Evolutionary conservation across 148 eudicot species (phyloP).

Genomic region (Rhododendron vialii): DNA sequence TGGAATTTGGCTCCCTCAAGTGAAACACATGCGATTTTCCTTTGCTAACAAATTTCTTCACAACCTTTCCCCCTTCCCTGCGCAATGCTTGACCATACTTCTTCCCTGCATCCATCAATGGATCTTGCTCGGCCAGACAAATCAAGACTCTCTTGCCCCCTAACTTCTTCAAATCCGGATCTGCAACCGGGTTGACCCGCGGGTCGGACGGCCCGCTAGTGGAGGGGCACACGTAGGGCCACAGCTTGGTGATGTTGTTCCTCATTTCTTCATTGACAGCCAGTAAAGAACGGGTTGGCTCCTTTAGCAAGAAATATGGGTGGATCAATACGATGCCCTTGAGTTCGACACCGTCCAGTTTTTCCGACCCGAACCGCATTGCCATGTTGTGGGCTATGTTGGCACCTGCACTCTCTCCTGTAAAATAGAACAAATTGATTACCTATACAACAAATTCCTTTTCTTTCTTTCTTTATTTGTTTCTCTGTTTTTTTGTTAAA

Average conservation of each 20-base stretch:
- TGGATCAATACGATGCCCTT: constrained; percentile 29
- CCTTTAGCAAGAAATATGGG: constrained; percentile 29
- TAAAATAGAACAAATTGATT: background rate
- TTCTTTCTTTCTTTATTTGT: too few species aligned
- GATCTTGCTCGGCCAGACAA: constrained; percentile 29
- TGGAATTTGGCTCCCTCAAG: constrained; percentile 11
- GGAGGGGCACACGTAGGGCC: constrained; percentile 22
- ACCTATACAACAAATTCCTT: too few species aligned
- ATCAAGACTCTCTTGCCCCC: constrained; percentile 30
- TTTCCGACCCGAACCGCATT: constrained; percentile 14
- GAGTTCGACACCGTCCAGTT: background rate
- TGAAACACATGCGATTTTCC: constrained; percentile 42
- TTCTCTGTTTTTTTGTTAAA: too few species aligned
- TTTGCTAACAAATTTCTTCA: constrained; percentile 20
- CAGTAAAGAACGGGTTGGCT: background rate
- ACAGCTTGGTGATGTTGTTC: background rate
- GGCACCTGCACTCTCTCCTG: constrained; percentile 58
- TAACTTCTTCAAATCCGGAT: constrained; percentile 23
- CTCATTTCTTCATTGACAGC: background rate
- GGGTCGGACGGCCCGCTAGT: constrained; percentile 24
- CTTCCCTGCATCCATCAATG: constrained; percentile 17
- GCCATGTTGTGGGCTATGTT: constrained; percentile 45
- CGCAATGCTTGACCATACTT: constrained; percentile 20
- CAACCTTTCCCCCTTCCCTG: constrained; percentile 23
- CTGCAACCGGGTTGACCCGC: constrained; percentile 29